A percentile compares a stretch with the other conserved stretches of the same genome.
These are phyloP conservation scores for Tetrapisispora namnaoensis DNA, from an alignment of 805 yeast genomes.

Conservation along the genomic window DNA sequence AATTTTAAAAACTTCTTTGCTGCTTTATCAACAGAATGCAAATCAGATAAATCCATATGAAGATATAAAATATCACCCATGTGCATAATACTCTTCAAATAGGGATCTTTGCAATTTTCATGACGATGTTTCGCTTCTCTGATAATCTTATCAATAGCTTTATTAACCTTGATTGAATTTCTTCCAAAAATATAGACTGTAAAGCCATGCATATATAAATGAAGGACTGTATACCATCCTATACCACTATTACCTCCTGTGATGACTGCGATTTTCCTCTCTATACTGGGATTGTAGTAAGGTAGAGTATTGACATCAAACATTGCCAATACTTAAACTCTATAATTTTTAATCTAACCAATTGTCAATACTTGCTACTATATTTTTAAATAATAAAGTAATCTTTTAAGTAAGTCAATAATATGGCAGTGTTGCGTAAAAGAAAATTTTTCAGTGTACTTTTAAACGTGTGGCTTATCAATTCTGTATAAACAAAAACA, in stretches of 20 bases:
- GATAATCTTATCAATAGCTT: slow-evolving; percentile 46
- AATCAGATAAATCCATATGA: slow-evolving; percentile 45
- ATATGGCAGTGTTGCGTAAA: too few relatives aligned
- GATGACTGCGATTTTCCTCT: slow-evolving; percentile 56
- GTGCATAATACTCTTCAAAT: slow-evolving; percentile 11
- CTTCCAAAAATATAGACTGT: slow-evolving; percentile 69
- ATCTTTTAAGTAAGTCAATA: too few relatives aligned
- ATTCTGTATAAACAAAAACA: too few relatives aligned
- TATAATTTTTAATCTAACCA: background rate
- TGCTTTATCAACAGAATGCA: slow-evolving; percentile 40
- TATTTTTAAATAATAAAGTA: too few relatives aligned
- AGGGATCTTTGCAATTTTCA: slow-evolving; percentile 10
- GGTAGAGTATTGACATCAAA: slow-evolving; percentile 47
- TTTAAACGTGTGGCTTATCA: too few relatives aligned
- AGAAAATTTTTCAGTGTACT: too few relatives aligned
- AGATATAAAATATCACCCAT: slow-evolving; percentile 46
- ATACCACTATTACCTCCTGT: slow-evolving; percentile 80
- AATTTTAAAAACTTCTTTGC: slow-evolving; percentile 35
- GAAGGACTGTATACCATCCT: slow-evolving; percentile 68
- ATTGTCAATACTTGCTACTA: too few relatives aligned
- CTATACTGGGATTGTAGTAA: slow-evolving; percentile 44
- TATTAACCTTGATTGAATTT: slow-evolving; percentile 42
- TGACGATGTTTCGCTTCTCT: slow-evolving; percentile 38
- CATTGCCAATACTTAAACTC: slow-evolving; percentile 4
- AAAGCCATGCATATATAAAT: slow-evolving; percentile 71